Conservation (phyloP, 148 eudicot species). For the Silene latifolia region DNA sequence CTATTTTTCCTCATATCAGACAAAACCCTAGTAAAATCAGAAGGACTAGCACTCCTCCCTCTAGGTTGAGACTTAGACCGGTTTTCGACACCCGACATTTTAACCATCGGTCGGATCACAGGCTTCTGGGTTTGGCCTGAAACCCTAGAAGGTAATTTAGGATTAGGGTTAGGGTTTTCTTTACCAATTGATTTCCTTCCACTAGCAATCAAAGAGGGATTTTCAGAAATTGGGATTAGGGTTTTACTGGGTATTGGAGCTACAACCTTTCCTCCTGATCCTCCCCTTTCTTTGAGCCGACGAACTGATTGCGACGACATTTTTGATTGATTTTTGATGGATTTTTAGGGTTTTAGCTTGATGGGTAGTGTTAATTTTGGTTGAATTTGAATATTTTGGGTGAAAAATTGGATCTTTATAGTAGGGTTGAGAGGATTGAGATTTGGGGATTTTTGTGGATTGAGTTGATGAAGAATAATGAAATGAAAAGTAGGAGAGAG, state of each 20-base stretch:
- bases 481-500: background rate
- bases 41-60: conserved; percentile 90
- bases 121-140: conserved; percentile 58
- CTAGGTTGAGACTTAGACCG: conserved; percentile 51
- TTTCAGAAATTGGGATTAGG: conserved; percentile 40
- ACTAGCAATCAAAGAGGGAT: conserved; percentile 14
- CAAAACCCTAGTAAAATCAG: conserved; percentile 43
- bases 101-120: conserved; percentile 40
- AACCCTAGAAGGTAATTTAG: conserved; percentile 46
- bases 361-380: background rate
- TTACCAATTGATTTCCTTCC: conserved; percentile 42
- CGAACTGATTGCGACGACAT: conserved; percentile 46
- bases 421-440: background rate
- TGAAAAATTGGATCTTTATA: conserved; percentile 2
- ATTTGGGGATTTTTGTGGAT: conserved; percentile 6
- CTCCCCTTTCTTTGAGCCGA: conserved; percentile 52
- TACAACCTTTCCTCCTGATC: conserved; percentile 33
- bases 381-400: background rate
- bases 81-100: conserved; percentile 33
- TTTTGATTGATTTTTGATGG: too few species aligned
- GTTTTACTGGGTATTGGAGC: conserved; percentile 33
- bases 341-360: conserved; percentile 5
- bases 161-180: conserved; percentile 47
- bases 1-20: conserved; percentile 53
- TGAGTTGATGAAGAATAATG: background rate